phyloP scores from a whole-genome alignment of 495 filamentous ascomycete species.

The Talaromyces adpressus region DNA sequence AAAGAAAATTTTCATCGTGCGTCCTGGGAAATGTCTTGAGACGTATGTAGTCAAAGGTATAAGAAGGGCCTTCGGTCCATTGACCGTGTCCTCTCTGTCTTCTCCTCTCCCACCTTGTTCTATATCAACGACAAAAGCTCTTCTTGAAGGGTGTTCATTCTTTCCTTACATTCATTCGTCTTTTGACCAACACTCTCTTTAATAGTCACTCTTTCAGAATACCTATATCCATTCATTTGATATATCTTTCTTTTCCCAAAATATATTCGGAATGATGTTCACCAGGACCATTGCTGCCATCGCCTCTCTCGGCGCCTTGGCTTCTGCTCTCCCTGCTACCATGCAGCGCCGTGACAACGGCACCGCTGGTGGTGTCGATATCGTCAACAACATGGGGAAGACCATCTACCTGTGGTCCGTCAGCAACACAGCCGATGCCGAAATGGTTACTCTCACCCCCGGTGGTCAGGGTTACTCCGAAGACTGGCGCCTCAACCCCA shows the following conservation, averaged over 20 bases:
- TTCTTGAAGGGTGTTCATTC: constrained; percentile 8
- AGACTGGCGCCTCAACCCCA: constrained; percentile 28
- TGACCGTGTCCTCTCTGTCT: neutral
- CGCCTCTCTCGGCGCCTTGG: constrained; percentile 29
- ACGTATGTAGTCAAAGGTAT: neutral
- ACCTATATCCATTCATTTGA: neutral
- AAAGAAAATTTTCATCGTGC: neutral
- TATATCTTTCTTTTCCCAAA: neutral
- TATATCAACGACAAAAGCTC: neutral
- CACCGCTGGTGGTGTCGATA: constrained; percentile 19
- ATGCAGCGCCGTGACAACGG: constrained; percentile 28
- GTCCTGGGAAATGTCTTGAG: neutral
- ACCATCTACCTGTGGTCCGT: constrained; percentile 40
- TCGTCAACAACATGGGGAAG: constrained; percentile 32
- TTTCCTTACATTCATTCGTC: neutral
- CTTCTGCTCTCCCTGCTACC: constrained; percentile 27
- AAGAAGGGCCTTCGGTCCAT: neutral
- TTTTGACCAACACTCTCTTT: neutral
- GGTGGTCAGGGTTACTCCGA: constrained; percentile 29
- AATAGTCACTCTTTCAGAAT: neutral
- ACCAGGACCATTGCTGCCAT: constrained; percentile 33
- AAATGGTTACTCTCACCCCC: constrained; percentile 27
- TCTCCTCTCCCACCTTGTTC: neutral
- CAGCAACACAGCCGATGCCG: constrained; percentile 20
- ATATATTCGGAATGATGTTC: constrained; percentile 26